Percentiles rank a stretch among this genome's conserved stretches.
Conservation (phyloP, 2,329 filamentous ascomycete species). For the Epichloe coenophiala region DNA sequence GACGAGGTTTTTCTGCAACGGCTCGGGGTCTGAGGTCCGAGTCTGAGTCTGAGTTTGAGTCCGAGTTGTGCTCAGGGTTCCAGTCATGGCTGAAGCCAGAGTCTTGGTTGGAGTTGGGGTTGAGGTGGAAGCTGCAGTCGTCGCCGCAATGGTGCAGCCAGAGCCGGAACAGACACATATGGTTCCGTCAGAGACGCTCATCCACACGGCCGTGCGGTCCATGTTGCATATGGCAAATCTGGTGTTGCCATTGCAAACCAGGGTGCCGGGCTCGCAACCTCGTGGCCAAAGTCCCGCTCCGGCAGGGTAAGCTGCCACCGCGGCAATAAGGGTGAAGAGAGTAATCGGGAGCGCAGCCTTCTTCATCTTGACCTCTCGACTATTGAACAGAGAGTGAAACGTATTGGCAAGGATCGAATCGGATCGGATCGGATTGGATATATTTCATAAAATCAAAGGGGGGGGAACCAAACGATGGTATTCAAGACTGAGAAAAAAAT, state of each 20-base stretch:
- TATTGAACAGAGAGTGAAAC: not conserved
- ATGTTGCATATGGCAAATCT: slow-evolving; percentile 1
- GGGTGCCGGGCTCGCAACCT: not conserved
- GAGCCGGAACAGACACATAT: not conserved
- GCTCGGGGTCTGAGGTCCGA: not conserved
- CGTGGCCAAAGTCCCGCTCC: not conserved
- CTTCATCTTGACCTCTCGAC: not conserved
- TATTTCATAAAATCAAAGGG: not conserved
- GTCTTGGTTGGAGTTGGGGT: no score
- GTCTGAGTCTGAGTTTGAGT: not conserved
- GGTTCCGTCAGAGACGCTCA: slow-evolving; percentile 1
- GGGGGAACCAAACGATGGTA: not conserved
- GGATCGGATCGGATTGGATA: not conserved
- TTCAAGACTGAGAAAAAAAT: not conserved
- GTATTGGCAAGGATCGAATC: no score
- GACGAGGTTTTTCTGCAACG: not conserved
- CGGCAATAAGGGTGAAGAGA: not conserved
- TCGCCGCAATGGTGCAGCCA: not conserved
- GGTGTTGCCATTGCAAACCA: slow-evolving; percentile 1
- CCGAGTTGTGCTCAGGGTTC: not conserved
- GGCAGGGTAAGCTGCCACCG: slow-evolving; percentile 1
- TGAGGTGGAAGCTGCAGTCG: not conserved
- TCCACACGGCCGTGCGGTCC: not conserved
- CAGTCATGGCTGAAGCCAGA: no score
- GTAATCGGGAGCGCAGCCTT: not conserved